Evolutionary conservation across 805 yeast species (phyloP), one percentile per base, ranked within the genome.

Genomic region (Hagleromyces aurorensis): DNA sequence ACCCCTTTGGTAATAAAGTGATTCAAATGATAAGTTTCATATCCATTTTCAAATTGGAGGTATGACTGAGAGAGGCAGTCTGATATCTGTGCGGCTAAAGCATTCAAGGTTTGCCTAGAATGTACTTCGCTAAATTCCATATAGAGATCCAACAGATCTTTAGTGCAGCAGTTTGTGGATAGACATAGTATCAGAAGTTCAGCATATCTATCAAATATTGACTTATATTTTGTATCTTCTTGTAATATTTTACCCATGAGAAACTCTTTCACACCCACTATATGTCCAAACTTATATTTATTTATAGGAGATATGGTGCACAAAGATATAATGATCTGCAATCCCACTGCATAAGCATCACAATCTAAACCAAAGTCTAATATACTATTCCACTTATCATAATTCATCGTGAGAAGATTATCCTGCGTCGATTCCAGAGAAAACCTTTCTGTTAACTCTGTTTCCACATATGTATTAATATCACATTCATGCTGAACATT

Each of bases 41-140:
- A 48, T 4, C 53, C 32, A 25, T 56, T 50, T 11, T 52, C 52
- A 25, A 61, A 48, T 13, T 41, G 49, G 25, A 61, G 32, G 27
- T 41, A 50, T 8, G 48, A 45, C 30, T 44, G 51, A 4, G 44
- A 35, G n/a, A 29, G 14, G 7, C 40, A 38, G 26, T 50, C 48
- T 2, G 41, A 33, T 11, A 44, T 18, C 15, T 39, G 35, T 4
- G 33, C 37, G 7, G 43, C 38, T 11, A 52, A 18, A 2, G 34
- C 17, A 12, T 42, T 35, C 7, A 51, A 23, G 16, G 47, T 28
- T 15, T 36, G 21, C 7, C 21, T 26, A 18, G 37, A 19, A 13
- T 16, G 21, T 5, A 23, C 19, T 3, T 14, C 16, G 6, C 33
- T 26, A 16, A 44, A 36, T 21, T 25, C 32, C 7, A 19, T 27